Base-by-base conservation (phyloP, 345 rosid genomes). In the Reutealis trisperma region DNA sequence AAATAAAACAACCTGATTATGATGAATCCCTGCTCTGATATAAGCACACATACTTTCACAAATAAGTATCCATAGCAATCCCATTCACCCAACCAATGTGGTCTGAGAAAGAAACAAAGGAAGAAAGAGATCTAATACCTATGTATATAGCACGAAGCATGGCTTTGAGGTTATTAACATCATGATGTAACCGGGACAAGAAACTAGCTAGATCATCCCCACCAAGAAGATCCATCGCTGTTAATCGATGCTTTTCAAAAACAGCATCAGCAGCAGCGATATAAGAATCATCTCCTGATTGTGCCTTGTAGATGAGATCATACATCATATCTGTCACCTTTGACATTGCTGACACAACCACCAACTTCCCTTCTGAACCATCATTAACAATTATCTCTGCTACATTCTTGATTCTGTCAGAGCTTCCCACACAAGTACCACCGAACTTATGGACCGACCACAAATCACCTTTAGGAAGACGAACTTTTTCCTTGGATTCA, bases 301-400 rank as follows among this genome's bases (percentile, higher is more conserved):
- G 94, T 57, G 99, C 99, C 91, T 87, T 92, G 83, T 81, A 42
- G 47, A 96, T 85, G 76, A 96, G 92, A 76, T 92, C 97, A 78
- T 92, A 96, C 96, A 96, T 96, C 98, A 96, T 92, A 84, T 96
- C 99, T 1, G 99, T 96, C 76, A 96, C 99, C 84, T 94, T 94
- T 4, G 99, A 92, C 99, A 96, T 91, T 8, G 99, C 98, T 5
- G 97, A 96, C 44, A 96, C 99, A 71, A 96, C 92, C 60, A 88
- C 89, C 80, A 96, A 86, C 81, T 94, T 94, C 86, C 90, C 88
- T 67, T 94, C 94, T 0, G 92, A 81, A 65, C 76, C 82, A 84
- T 96, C 98, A 22, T 81, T 87, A 52, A 87, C 71, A 19, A 96
- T 86, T 52, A 94, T 85, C 67, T 91, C 92, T 0, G 97, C 94